Evolutionary conservation across 2,329 filamentous ascomycete species (phyloP), one percentile per base, ranked within the genome.

Genomic region (Bipolaris gigantea): DNA sequence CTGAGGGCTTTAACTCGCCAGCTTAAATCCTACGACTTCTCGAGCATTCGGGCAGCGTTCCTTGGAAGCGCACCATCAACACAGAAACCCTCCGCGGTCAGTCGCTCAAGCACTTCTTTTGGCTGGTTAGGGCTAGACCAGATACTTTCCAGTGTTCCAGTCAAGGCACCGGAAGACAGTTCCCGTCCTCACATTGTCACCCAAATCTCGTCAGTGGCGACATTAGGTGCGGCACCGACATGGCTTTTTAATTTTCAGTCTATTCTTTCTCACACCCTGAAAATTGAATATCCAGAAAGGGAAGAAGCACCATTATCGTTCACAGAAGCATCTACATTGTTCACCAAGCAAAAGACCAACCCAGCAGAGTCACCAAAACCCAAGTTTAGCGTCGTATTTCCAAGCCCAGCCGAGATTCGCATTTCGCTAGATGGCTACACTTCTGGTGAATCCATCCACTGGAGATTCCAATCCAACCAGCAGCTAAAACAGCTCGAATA

Each of bases 181-280:
- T 50, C 60, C 40, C 61, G 57, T 19, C 61, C 65, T 40, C 60
- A 65, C 3, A 57, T 90, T 25, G 81, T 85, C 1, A 72, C 82
- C 4, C 85, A 94, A 73, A 77, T 93, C 36, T 95, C 91, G 0
- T 95, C 90, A 0, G 89, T 96, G 43, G 91, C 91, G 2, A 91
- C 90, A 0, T 78, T 96, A 0, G 89, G 89, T 0, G 77, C 80
- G 23, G 87, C 80, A 8, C 83, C 90, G 47, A 83, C 81, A 48
- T 96, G 91, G 91, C 77, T 96, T 0, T 82, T 81, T 45, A 80
- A 84, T 21, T 86, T 59, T 69, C 48, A 74, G 71, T 39, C 72
- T 76, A 44, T 75, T 65, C 57, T 72, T 15, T 38, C 67, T 64
- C 45, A 49, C 21, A 32, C 43, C 15, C 51, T 54, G 4, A 16